phyloP scores from a whole-genome alignment of 2,329 filamentous ascomycete genomes.

The Tolypocladium cylindrosporum region DNA sequence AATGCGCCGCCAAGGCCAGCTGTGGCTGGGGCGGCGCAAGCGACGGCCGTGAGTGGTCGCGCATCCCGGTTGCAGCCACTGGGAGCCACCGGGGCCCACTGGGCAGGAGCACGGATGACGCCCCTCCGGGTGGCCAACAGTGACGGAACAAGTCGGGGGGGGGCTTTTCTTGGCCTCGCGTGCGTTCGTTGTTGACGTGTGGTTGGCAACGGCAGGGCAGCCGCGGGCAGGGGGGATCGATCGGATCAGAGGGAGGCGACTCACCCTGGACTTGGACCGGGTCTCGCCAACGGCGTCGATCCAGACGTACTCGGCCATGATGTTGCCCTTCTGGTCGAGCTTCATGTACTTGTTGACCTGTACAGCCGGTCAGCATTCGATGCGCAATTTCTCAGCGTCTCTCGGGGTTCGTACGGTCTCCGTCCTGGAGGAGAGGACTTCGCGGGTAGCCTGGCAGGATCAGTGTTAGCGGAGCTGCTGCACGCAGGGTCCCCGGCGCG shows the following conservation, averaged over 20 bases:
- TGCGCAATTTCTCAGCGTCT: neutral
- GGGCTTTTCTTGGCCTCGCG: neutral
- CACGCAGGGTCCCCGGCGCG: neutral
- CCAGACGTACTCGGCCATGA: conserved; percentile 98
- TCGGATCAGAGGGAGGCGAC: conserved; percentile 24
- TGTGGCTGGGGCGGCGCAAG: neutral
- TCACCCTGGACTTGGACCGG: conserved; percentile 93
- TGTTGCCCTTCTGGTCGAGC: conserved; percentile 77
- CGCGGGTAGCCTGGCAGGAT: conserved; percentile 14
- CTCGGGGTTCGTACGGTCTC: conserved; percentile 20
- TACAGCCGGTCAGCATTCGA: conserved; percentile 6
- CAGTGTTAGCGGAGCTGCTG: conserved; percentile 6
- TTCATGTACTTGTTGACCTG: conserved; percentile 87
- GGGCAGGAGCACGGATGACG: neutral
- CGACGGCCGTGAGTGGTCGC: neutral
- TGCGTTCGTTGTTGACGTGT: neutral
- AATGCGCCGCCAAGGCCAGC: neutral
- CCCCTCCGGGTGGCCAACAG: neutral
- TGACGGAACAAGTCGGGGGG: conserved; percentile 9
- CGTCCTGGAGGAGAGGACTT: conserved; percentile 17
- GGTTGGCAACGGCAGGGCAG: neutral
- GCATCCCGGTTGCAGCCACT: neutral
- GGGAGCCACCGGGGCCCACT: too few relatives aligned
- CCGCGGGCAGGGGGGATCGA: neutral
- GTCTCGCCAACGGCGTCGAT: conserved; percentile 74